Base-by-base conservation (phyloP, 2,329 filamentous ascomycete species). In the Xylariaceae sp. region DNA sequence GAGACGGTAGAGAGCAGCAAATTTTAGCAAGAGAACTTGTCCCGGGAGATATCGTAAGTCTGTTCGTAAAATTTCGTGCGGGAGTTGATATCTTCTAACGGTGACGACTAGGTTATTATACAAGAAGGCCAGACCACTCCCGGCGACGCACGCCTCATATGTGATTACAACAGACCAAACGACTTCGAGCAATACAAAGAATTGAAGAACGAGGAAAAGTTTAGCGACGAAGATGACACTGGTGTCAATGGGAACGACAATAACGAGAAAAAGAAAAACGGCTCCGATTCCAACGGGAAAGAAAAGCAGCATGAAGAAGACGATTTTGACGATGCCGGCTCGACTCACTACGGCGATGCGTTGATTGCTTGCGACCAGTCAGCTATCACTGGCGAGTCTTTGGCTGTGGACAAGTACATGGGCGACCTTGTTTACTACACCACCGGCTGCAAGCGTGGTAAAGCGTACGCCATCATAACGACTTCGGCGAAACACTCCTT, bases 401-500 rank as follows among this genome's bases (percentile, higher is more conserved):
- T 90, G 60, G 87, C 87, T 60, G 87, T 90, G 57, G 85, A 88
- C 73, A 88, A 88, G 74, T 88, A 87, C 75, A 88, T 90, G 82
- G 84, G 86, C 56, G 87, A 90, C 66, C 75, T 80, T 56, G 79
- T 86, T 67, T 90, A 88, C 79, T 90, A 90, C 77, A 90, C 87
- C 56, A 90, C 87, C 58, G 87, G 87, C 64, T 90, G 87, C 79
- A 90, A 90, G 81, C 86, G 87, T 69, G 87, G 87, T 66, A 89
- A 89, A 75, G 83, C 85, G 55, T 90, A 86, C 70, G 84, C 78
- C 65, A 78, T 90, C 57, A 80, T 84, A 65, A 80, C 81, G 54
- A 81, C 84, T 60, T 83, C 84, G 57, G 87, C 87, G 50, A 83
- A 80, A 68, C 79, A 82, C 73, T 90, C 87, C 53, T 90, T 90